phyloP scores from a whole-genome alignment of 495 filamentous ascomycete genomes.

The Choiromyces venosus region DNA sequence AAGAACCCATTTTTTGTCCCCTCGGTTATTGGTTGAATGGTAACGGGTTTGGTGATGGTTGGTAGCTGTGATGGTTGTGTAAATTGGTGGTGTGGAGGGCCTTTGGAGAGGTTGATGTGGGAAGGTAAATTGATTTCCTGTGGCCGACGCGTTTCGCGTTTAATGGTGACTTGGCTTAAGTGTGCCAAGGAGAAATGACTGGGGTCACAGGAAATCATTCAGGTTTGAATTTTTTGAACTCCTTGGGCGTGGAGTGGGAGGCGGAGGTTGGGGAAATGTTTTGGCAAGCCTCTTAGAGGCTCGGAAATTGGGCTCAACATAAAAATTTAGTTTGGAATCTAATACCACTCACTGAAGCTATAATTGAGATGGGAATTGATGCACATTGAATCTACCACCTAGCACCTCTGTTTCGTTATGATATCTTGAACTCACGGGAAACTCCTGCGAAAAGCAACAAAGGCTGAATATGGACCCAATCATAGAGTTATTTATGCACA shows the following conservation, averaged over 20 bases:
- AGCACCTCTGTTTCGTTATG: not conserved
- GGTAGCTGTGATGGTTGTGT: not conserved
- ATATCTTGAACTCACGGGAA: not conserved
- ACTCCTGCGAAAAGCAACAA: not conserved
- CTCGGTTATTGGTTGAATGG: not conserved
- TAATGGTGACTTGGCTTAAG: not conserved
- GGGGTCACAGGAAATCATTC: not conserved
- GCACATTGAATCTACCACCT: not conserved
- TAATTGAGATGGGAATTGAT: not conserved
- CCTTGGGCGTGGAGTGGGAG: not conserved
- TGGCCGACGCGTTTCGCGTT: not conserved
- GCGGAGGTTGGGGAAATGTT: not conserved
- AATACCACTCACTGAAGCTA: not conserved
- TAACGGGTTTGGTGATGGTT: not conserved
- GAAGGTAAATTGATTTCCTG: not conserved
- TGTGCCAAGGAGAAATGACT: not conserved
- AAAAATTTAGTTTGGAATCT: not conserved
- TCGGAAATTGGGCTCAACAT: not conserved
- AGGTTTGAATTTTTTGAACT: not conserved
- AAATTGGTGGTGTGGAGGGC: not conserved
- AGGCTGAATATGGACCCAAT: not conserved
- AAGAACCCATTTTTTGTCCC: not conserved
- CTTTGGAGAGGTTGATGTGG: not conserved
- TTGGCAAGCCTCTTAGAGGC: not conserved
- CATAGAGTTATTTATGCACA: not conserved